These are phyloP conservation scores for Zizania palustris DNA, from an alignment of 202 grass and related monocot genomes.

Conservation along the genomic window DNA sequence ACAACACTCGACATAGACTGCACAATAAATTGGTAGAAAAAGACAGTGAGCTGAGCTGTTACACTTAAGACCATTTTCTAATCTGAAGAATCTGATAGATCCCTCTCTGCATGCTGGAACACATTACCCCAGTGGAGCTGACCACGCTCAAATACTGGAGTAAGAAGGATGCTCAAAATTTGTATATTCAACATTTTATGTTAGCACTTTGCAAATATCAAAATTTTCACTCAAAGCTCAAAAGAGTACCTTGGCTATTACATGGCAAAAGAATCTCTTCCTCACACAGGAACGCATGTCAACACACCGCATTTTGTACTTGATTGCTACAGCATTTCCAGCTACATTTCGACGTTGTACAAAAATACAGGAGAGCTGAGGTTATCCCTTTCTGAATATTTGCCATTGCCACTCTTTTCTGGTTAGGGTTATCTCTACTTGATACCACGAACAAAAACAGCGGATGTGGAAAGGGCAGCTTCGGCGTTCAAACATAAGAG, in stretches of 20 bases:
- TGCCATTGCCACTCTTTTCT: slow-evolving; percentile 9
- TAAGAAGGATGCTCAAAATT: neutral
- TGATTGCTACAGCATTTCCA: slow-evolving; percentile 19
- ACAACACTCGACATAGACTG: neutral
- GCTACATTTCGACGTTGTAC: slow-evolving; percentile 8
- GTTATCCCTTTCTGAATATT: slow-evolving; percentile 12
- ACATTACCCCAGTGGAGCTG: neutral
- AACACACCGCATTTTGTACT: slow-evolving; percentile 4
- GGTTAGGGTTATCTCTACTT: slow-evolving; percentile 36
- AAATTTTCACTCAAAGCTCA: slow-evolving; percentile 13
- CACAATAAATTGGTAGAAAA: neutral
- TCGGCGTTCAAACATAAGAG: slow-evolving; percentile 67
- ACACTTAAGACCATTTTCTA: neutral
- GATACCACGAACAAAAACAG: slow-evolving; percentile 24
- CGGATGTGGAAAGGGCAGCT: neutral
- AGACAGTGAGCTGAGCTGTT: neutral
- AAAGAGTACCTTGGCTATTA: neutral
- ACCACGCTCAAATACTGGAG: neutral
- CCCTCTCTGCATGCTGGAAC: neutral
- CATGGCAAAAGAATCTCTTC: neutral
- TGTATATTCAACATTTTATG: slow-evolving; percentile 10
- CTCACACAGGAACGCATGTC: neutral
- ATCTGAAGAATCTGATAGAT: neutral
- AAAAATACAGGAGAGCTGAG: slow-evolving; percentile 35
- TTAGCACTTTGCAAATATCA: slow-evolving; percentile 26